Evolutionary conservation across 768 basidiomycete genomes (phyloP).

Genomic region (Tricholoma matsutake): DNA sequence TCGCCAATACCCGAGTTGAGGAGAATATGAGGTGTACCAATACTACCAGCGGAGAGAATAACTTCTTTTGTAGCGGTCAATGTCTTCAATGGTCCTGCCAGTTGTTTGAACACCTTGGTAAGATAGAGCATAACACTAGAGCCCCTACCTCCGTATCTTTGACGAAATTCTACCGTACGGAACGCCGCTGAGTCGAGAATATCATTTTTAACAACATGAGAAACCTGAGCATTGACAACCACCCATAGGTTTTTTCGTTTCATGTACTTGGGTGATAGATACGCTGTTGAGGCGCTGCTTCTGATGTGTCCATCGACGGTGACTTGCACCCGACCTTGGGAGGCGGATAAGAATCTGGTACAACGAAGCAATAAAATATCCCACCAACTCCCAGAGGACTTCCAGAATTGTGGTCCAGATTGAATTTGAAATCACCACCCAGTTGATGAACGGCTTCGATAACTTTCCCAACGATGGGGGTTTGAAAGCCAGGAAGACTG

Average conservation of each 20-base stretch:
- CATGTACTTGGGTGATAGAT: slow-evolving; percentile 18
- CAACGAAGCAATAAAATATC: neutral
- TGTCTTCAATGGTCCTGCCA: too few species aligned
- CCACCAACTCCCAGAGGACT: slow-evolving; percentile 24
- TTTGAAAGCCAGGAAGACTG: slow-evolving; percentile 19
- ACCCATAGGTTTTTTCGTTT: slow-evolving; percentile 19
- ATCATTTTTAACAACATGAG: neutral
- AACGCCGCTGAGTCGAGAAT: too few species aligned
- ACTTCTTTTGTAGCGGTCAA: slow-evolving; percentile 28
- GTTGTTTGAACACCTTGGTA: too few species aligned
- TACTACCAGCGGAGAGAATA: slow-evolving; percentile 29
- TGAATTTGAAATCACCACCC: slow-evolving; percentile 25
- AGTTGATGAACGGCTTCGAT: slow-evolving; percentile 28
- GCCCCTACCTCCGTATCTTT: too few species aligned
- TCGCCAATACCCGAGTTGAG: slow-evolving; percentile 28
- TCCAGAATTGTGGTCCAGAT: slow-evolving; percentile 28
- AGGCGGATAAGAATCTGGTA: neutral
- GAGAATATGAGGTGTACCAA: slow-evolving; percentile 26
- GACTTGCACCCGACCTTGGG: slow-evolving; percentile 19
- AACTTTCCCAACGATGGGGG: slow-evolving; percentile 21
- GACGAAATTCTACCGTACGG: too few species aligned
- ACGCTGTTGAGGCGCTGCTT: slow-evolving; percentile 26
- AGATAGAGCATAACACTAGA: too few species aligned
- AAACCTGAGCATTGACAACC: slow-evolving; percentile 25
- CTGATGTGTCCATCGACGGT: slow-evolving; percentile 20